These are phyloP conservation scores for Alternaria sp. DNA, from an alignment of 2,329 filamentous ascomycete species.

Conservation along the genomic window DNA sequence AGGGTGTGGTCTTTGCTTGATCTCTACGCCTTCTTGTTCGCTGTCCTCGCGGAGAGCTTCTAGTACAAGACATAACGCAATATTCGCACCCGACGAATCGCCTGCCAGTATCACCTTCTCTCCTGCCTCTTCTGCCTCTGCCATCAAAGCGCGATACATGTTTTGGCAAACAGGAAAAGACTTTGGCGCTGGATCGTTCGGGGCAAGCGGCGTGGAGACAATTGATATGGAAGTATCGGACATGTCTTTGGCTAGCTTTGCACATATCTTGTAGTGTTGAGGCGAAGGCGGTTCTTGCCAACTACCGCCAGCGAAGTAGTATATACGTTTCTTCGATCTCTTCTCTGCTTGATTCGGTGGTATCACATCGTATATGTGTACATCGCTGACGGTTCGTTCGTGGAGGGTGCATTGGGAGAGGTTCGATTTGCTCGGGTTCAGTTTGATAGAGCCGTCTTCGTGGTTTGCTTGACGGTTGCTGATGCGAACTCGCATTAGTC, in stretches of 20 bases:
- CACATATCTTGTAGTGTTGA: slow-evolving; percentile 63
- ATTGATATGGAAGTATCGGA: slow-evolving; percentile 55
- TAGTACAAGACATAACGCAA: slow-evolving; percentile 56
- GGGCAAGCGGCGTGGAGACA: slow-evolving; percentile 64
- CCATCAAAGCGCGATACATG: slow-evolving; percentile 56
- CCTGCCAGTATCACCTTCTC: slow-evolving; percentile 61
- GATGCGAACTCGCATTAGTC: slow-evolving; percentile 49
- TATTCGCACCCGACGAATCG: slow-evolving; percentile 65
- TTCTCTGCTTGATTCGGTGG: slow-evolving; percentile 24
- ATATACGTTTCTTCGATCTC: slow-evolving; percentile 50
- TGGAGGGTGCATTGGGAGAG: slow-evolving; percentile 46
- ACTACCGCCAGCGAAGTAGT: slow-evolving; percentile 66
- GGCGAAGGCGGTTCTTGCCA: slow-evolving; percentile 62
- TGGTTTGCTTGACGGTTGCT: slow-evolving; percentile 41
- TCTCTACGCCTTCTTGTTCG: slow-evolving; percentile 11
- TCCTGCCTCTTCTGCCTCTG: slow-evolving; percentile 45
- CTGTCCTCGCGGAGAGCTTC: slow-evolving; percentile 48
- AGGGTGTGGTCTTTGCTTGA: slow-evolving; percentile 34
- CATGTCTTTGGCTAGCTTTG: slow-evolving; percentile 56
- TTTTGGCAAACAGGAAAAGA: slow-evolving; percentile 59
- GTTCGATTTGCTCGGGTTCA: slow-evolving; percentile 49
- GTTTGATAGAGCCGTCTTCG: slow-evolving; percentile 52
- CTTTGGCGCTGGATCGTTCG: slow-evolving; percentile 59
- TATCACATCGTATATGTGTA: slow-evolving; percentile 58
- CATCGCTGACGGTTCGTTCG: slow-evolving; percentile 53